Evolutionary conservation across 1,284 basidiomycete genomes (phyloP), one percentile per base, ranked within the genome.

Genomic region (Ustilago curta): DNA sequence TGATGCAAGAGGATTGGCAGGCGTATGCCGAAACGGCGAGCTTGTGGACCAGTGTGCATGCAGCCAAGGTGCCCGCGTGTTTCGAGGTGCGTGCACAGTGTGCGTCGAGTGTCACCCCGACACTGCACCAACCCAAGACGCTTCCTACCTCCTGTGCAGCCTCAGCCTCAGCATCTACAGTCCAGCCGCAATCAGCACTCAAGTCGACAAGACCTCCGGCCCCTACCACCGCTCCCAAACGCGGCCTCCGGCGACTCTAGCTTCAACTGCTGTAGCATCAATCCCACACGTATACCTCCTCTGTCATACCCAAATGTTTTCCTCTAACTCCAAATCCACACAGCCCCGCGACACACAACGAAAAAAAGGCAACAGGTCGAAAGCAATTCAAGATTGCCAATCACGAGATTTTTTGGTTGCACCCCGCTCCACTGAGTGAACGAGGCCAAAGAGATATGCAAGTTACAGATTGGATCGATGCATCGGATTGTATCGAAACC

Each of bases 31-130:
- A 90, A 58, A 89, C 92, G 48, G 93, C 93, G 18, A 90, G 88
- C 82, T 87, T 94, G 42, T 92, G 93, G 78, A 94, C 92, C n/a
- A 90, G 89, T 71, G 91, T 95, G 14, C 93, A 94, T 83, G 93
- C 93, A 25, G 91, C 89, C n/a, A 87, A 64, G 25, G 19, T 19
- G 25, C 70, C 65, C 0, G 27, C 32, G n/a, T 67, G 59, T 25
- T 65, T 72, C 19, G 40, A 51, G 1, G 18, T 48, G 29, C 29
- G 23, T 8, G 7, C 37, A 27, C 35, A 35, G 11, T 23, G 11
- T 23, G 35, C 18, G 23, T 23, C 27, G n/a, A 11, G 12, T 11
- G 31, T 29, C 14, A 19, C 53, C 23, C 18, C 23, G 25, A 23
- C 45, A 47, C 40, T 39, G 7, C 35, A 49, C 31, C 39, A 29